Conservation (phyloP, 2,329 filamentous ascomycete species). For the Diaporthe citri region DNA sequence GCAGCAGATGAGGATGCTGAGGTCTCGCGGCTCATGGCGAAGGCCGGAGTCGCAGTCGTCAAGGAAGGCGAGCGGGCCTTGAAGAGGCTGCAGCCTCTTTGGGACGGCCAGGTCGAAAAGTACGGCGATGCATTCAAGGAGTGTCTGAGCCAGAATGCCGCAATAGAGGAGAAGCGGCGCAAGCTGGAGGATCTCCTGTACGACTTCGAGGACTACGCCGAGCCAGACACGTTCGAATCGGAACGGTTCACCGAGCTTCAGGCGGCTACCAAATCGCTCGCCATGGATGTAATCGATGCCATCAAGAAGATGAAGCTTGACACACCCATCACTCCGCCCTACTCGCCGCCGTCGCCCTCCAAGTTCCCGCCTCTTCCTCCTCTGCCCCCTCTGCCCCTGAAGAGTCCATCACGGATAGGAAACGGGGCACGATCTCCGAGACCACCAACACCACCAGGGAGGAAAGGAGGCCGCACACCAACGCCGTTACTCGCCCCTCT, state of each 20-base stretch:
- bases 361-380: slow-evolving; percentile 48
- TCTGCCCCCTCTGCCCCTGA: slow-evolving; percentile 38
- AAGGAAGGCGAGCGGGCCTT: slow-evolving; percentile 52
- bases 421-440: background rate
- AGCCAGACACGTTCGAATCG: slow-evolving; percentile 53
- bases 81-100: slow-evolving; percentile 53
- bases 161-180: slow-evolving; percentile 33
- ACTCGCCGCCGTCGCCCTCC: slow-evolving; percentile 35
- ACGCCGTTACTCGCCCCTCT: background rate
- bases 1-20: slow-evolving; percentile 43
- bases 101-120: slow-evolving; percentile 53
- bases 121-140: slow-evolving; percentile 54
- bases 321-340: slow-evolving; percentile 19
- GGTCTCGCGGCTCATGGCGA: slow-evolving; percentile 48
- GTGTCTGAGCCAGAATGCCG: slow-evolving; percentile 51
- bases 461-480: background rate
- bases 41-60: slow-evolving; percentile 48
- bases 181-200: slow-evolving; percentile 52
- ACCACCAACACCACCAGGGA: slow-evolving; percentile 17
- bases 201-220: slow-evolving; percentile 58
- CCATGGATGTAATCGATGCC: slow-evolving; percentile 54
- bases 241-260: slow-evolving; percentile 54
- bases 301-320: slow-evolving; percentile 51
- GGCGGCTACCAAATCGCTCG: slow-evolving; percentile 55
- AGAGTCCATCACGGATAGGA: background rate